Evolutionary conservation across 2,329 filamentous ascomycete genomes (phyloP).

Genomic region (Neofusicoccum ribis): DNA sequence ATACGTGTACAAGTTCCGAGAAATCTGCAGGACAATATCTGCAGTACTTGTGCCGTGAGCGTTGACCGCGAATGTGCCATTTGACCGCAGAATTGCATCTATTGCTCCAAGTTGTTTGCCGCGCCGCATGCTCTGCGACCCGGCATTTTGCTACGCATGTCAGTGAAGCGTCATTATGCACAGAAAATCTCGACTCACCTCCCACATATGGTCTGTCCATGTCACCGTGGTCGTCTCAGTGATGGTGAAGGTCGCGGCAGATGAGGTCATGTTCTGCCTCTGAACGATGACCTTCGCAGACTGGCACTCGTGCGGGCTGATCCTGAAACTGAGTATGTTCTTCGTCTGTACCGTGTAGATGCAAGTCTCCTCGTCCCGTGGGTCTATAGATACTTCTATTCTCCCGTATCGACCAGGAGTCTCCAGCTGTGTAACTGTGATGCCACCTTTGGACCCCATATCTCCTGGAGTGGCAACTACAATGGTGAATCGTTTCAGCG

Average conservation of each 20-base stretch:
- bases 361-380: slow-evolving; percentile 15
- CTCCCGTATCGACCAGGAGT: slow-evolving; percentile 54
- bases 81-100: slow-evolving; percentile 54
- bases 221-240: background rate
- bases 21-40: slow-evolving; percentile 53
- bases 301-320: slow-evolving; percentile 24
- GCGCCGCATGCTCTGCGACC: slow-evolving; percentile 30
- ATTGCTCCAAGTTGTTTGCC: slow-evolving; percentile 55
- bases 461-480: slow-evolving; percentile 54
- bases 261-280: background rate
- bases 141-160: background rate
- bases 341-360: slow-evolving; percentile 32
- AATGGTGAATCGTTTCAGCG: slow-evolving; percentile 45
- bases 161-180: slow-evolving; percentile 20
- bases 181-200: background rate
- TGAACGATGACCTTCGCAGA: background rate
- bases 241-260: background rate
- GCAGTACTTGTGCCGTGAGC: slow-evolving; percentile 31
- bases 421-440: slow-evolving; percentile 52
- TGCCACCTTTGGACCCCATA: slow-evolving; percentile 53
- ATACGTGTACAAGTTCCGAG: slow-evolving; percentile 60
- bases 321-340: slow-evolving; percentile 34
- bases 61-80: slow-evolving; percentile 47
- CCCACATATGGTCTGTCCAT: background rate
- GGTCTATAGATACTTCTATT: slow-evolving; percentile 39